Evolutionary conservation across 495 filamentous ascomycete species (phyloP).

Genomic region (Hypoxylon perforatum): DNA sequence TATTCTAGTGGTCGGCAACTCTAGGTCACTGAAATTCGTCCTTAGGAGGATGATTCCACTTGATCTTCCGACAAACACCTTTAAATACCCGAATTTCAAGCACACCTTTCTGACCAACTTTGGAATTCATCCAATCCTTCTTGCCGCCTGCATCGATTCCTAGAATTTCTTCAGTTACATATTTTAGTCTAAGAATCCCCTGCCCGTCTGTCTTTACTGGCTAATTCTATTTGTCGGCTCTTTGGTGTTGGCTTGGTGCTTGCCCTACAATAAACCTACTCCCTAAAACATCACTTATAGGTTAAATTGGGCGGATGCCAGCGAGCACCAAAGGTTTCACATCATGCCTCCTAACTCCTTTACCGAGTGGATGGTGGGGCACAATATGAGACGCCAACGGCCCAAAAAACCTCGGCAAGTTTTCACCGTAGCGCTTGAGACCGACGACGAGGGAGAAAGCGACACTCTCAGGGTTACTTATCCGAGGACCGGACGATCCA

Average conservation of each 20-base stretch:
- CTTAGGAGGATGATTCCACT: no score
- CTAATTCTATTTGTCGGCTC: neutral
- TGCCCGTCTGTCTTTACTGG: neutral
- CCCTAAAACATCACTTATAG: neutral
- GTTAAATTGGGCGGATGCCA: neutral
- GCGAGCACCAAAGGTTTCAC: neutral
- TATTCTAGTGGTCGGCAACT: no score
- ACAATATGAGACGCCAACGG: slow-evolving; percentile 37
- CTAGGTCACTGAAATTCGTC: no score
- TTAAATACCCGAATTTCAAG: neutral
- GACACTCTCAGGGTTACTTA: slow-evolving; percentile 52
- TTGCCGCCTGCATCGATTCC: neutral
- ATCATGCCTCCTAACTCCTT: slow-evolving; percentile 45
- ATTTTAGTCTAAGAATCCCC: neutral
- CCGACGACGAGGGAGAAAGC: slow-evolving; percentile 51
- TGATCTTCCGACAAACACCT: no score
- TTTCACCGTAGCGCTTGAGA: slow-evolving; percentile 47
- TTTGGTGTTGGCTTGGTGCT: neutral
- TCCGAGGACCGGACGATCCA: slow-evolving; percentile 39
- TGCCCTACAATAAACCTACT: neutral
- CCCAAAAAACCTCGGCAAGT: slow-evolving; percentile 35
- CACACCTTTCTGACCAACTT: neutral
- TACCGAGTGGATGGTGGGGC: slow-evolving; percentile 56
- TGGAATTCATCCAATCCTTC: neutral
- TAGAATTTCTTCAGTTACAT: slow-evolving; percentile 1